phyloP scores from a whole-genome alignment of 2,329 filamentous ascomycete genomes.

The Neocucurbitaria cava region DNA sequence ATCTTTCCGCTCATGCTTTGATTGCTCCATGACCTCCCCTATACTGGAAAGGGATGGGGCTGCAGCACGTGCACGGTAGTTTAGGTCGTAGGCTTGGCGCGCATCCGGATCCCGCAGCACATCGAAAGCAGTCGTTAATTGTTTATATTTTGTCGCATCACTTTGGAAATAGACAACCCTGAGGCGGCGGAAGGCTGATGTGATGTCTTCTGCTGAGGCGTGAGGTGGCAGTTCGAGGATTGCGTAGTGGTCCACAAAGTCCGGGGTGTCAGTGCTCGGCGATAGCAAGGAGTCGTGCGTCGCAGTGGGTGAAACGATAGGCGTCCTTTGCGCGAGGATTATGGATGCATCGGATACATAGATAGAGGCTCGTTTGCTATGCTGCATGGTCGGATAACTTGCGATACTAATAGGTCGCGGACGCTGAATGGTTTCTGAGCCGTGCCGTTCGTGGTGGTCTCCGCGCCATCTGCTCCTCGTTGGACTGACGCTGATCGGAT shows the following conservation, averaged over 20 bases:
- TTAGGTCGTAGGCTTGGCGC: conserved; percentile 35
- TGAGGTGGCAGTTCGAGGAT: conserved; percentile 30
- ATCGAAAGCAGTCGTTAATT: conserved; percentile 40
- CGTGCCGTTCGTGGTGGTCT: conserved; percentile 28
- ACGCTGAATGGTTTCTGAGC: conserved; percentile 29
- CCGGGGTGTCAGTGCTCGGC: conserved; percentile 20
- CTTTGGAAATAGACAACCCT: conserved; percentile 38
- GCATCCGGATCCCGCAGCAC: conserved; percentile 37
- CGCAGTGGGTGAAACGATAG: conserved; percentile 24
- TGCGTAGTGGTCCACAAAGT: conserved; percentile 42
- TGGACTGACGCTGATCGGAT: conserved; percentile 27
- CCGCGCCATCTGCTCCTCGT: conserved; percentile 19
- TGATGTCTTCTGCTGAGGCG: conserved; percentile 40
- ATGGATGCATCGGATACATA: conserved; percentile 36
- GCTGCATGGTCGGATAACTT: conserved; percentile 18
- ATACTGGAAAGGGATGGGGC: conserved; percentile 15
- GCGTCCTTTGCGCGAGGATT: conserved; percentile 27
- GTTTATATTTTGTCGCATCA: conserved; percentile 37
- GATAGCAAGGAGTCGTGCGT: conserved; percentile 20
- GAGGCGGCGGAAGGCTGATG: conserved; percentile 34
- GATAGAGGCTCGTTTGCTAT: conserved; percentile 32
- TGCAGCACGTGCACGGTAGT: conserved; percentile 19
- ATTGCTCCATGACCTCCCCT: conserved; percentile 20
- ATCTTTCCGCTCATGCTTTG: conserved; percentile 31
- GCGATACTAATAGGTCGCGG: conserved; percentile 26